phyloP scores from a whole-genome alignment of 345 rosid species.

The Crucihimalaya himalaica region DNA sequence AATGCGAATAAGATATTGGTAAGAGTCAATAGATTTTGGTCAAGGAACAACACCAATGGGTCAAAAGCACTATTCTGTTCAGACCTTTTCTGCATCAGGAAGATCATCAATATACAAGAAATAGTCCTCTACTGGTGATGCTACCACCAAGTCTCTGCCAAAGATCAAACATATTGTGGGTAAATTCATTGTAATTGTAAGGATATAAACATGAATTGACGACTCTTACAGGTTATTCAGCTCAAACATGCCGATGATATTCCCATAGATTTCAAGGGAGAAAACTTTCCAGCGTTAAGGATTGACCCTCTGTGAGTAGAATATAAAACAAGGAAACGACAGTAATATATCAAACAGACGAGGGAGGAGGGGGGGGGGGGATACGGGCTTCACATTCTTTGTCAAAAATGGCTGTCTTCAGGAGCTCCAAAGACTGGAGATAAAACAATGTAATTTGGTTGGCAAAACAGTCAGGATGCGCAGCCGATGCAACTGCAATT shows the following conservation, averaged over 20 bases:
- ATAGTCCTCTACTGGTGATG: conserved; percentile 90
- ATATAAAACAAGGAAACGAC: conserved; percentile 3
- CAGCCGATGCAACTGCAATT: neutral
- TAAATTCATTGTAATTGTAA: neutral
- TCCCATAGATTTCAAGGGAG: conserved; percentile 88
- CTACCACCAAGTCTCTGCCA: conserved; percentile 90
- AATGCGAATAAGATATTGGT: neutral
- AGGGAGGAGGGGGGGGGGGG: conserved; percentile 43
- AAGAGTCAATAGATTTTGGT: neutral
- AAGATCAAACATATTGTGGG: conserved; percentile 37
- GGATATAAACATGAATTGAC: neutral
- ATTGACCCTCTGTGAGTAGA: conserved; percentile 19
- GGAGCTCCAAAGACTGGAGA: conserved; percentile 77
- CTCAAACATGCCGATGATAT: conserved; percentile 95
- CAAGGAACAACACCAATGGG: neutral
- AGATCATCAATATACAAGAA: conserved; percentile 80
- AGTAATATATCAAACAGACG: conserved; percentile 2
- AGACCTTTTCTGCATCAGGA: conserved; percentile 66
- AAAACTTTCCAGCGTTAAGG: conserved; percentile 77
- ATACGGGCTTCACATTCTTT: conserved; percentile 88
- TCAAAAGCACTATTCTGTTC: conserved; percentile 5
- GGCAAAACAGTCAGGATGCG: neutral
- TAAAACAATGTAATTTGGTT: neutral
- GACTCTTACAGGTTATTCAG: conserved; percentile 87
- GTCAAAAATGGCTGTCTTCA: conserved; percentile 74